Evolutionary conservation across 2,329 filamentous ascomycete genomes (phyloP).

Genomic region (Chrysosporium queenslandicum): DNA sequence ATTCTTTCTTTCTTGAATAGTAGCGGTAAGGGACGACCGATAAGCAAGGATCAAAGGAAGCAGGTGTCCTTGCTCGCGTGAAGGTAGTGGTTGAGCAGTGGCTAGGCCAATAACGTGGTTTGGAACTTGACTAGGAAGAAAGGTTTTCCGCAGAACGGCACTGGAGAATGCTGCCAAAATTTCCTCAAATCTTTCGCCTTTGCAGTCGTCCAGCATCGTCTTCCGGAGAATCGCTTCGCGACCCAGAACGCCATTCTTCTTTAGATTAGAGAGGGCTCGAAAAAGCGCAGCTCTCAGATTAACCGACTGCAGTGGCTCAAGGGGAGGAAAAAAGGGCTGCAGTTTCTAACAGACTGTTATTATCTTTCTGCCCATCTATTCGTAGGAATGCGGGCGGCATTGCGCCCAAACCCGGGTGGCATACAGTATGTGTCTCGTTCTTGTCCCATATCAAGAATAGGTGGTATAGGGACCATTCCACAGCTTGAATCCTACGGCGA

Average conservation of each 20-base stretch:
- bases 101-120: slow-evolving; percentile 7
- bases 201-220: slow-evolving; percentile 95
- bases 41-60: slow-evolving; percentile 63
- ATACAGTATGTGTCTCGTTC: slow-evolving; percentile 61
- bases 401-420: slow-evolving; percentile 17
- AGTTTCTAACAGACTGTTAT: slow-evolving; percentile 55
- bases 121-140: slow-evolving; percentile 24
- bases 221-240: slow-evolving; percentile 74
- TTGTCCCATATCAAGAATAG: slow-evolving; percentile 78
- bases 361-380: not conserved
- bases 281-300: slow-evolving; percentile 80
- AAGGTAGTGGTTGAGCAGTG: slow-evolving; percentile 36
- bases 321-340: slow-evolving; percentile 78
- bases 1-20: slow-evolving; percentile 51
- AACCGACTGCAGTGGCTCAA: slow-evolving; percentile 80
- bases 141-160: slow-evolving; percentile 62
- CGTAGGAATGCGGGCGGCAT: not conserved
- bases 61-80: slow-evolving; percentile 37
- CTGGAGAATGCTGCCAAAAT: slow-evolving; percentile 75
- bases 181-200: slow-evolving; percentile 81
- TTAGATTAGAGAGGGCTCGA: slow-evolving; percentile 69
- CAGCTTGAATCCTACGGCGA: slow-evolving; percentile 68
- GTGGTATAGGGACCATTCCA: slow-evolving; percentile 87
- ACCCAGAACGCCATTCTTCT: slow-evolving; percentile 75
- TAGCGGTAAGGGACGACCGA: slow-evolving; percentile 52